Base-by-base conservation (phyloP, 2,329 filamentous ascomycete genomes). In the Scedosporium apiospermum region DNA sequence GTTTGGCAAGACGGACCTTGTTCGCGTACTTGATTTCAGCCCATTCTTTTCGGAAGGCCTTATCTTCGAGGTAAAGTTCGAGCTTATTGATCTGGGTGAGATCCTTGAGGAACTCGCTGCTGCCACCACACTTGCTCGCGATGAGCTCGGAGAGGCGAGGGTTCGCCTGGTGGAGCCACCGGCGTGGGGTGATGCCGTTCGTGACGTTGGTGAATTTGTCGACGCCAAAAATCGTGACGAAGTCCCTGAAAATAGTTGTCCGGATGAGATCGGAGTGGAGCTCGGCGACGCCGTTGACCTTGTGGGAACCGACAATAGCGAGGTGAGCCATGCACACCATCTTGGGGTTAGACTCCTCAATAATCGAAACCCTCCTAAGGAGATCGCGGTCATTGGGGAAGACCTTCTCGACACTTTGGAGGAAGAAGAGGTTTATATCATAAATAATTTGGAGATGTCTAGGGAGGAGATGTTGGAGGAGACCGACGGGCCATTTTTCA, bases 141-240 rank as follows among this genome's bases (percentile, higher is more conserved):
- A 99, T 98, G 66, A 99, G 80, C 72, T 93, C 90, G 0, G 93
- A 97, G 34, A 99, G 81, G 63, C 89, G 86, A 10, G 93, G 95
- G 74, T 99, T 99, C 65, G 95, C 95, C 76, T 99, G 95, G 78
- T 99, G 93, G 63, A 99, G 81, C 95, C 95, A 99, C 72, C 95
- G 85, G 70, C 95, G 85, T 10, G 95, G 95, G 0, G 95, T 99
- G 73, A 99, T 96, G 64, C 95, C 95, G 74, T 99, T 99, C 67
- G 95, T 99, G 66, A 99, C 93, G 70, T 99, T 99, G 63, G 91
- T 96, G 76, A 99, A 99, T 76, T 97, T 97, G 82, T 99, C 95
- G 0, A 89, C 88, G 2, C 95, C 95, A 70, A 95, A 99, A 67
- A 99, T 91, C 69, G 86, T 84, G 64, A 99, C 93, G 75, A 99